Evolutionary conservation across 176 grass and related monocot genomes (phyloP), one percentile per base, ranked within the genome.

Genomic region (Cenchrus purpureus): DNA sequence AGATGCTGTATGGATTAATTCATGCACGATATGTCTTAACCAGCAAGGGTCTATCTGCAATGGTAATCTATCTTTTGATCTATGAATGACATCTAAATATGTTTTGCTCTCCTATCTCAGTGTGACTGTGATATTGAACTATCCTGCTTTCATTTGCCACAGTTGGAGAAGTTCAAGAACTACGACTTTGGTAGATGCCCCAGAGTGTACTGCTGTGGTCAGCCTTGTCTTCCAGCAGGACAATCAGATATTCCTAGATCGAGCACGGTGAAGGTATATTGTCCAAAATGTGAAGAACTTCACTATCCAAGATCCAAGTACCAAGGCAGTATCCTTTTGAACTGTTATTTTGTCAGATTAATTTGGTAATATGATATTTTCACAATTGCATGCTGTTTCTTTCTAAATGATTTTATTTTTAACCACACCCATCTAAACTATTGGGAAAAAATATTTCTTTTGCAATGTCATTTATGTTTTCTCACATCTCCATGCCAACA

Each of bases 171-270:
- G 88, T 95, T 85, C 86, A 98, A 98, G 81, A 98, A 95, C 46
- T 95, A 95, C 86, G 93, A 98, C 80, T 98, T 98, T 62, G 96
- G 96, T 76, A 94, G 96, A 90, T 98, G 96, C 81, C 96, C 96
- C 73, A 77, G 96, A 83, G 96, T 95, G 29, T 98, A 94, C 78
- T 95, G 96, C 68, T 98, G 89, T 50, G 96, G 96, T 2, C 96
- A 98, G 75, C 93, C 96, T 49, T 98, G 96, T 78, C 91, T 98
- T 82, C 96, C 96, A 63, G 93, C 94, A 65, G 96, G 96, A 28
- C 96, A 98, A 85, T 90, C 93, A 22, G 96, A 98, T 73, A 89
- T 98, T 88, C 83, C 93, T 85, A 92, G 96, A 70, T 95, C 93
- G 3, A 93, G 93, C 86, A 98, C 93, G 0, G 93, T 98, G 83